Conservation (phyloP, 768 basidiomycete genomes). For the Boletus edulis region DNA sequence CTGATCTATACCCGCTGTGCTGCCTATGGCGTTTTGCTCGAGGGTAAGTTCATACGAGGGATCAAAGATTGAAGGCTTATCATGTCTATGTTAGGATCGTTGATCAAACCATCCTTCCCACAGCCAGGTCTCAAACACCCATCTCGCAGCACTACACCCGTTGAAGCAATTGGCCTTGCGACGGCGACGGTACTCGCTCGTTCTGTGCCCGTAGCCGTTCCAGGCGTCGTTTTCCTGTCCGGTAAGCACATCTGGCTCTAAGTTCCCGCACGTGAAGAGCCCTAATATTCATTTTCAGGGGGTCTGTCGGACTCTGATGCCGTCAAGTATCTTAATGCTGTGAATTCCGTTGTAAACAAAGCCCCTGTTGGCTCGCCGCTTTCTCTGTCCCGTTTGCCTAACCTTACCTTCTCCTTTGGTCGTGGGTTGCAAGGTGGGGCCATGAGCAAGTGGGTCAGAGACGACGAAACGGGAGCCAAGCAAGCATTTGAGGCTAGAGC, state of each 20-base stretch:
- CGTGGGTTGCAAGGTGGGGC: slow-evolving; percentile 50
- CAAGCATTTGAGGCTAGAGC: slow-evolving; percentile 41
- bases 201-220: slow-evolving; percentile 43
- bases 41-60: slow-evolving; percentile 34
- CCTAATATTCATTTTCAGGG: slow-evolving; percentile 26
- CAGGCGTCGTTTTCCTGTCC: slow-evolving; percentile 50
- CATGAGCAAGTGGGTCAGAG: slow-evolving; percentile 44
- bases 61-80: background rate
- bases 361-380: slow-evolving; percentile 29
- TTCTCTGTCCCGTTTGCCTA: slow-evolving; percentile 38
- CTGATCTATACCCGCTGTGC: slow-evolving; percentile 46
- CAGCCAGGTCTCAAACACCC: slow-evolving; percentile 46
- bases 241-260: slow-evolving; percentile 29
- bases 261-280: background rate
- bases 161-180: slow-evolving; percentile 44
- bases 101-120: slow-evolving; percentile 53
- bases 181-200: slow-evolving; percentile 45
- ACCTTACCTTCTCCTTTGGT: slow-evolving; percentile 50
- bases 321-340: slow-evolving; percentile 39
- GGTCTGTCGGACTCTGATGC: slow-evolving; percentile 42
- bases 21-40: slow-evolving; percentile 46
- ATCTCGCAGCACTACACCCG: slow-evolving; percentile 34
- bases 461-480: slow-evolving; percentile 41
- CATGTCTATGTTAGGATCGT: slow-evolving; percentile 33
- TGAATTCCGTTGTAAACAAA: slow-evolving; percentile 40